Evolutionary conservation across 305 asterid species (phyloP), one percentile per base, ranked within the genome.

Genomic region (Caryopteris hybrid): DNA sequence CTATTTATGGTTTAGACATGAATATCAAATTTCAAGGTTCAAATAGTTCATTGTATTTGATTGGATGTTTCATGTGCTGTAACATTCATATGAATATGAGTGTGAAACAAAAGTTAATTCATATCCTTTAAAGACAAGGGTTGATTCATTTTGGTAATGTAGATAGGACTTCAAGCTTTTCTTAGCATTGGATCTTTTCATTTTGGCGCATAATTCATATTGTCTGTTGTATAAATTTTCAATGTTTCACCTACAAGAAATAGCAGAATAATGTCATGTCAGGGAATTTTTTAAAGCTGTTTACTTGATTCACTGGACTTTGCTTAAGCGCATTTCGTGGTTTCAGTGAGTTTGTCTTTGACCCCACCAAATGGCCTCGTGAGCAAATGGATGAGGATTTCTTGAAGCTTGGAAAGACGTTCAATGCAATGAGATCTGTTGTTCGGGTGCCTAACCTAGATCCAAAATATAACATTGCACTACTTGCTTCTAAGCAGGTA

Each of bases 401-500:
- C 74, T 68, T 39, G 67, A 84, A 78, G 77, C 78, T 91, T 50
- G 73, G 83, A 38, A 87, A 76, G 66, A 80, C 52, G 81, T 91
- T 85, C 84, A 84, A 87, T 75, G 97, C 97, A 53, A 76, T 80
- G 74, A 87, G 52, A 64, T 89, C 95, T 68, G 85, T 81, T 42
- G 95, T 89, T 72, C 88, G 93, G 61, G 94, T 87, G 67, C 96
- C 98, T 25, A 69, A 8, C 64, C 34, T 76, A 31, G 98, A 91
- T 70, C 93, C 96, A 17, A 86, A 80, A 69, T 89, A 84, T 82
- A 90, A 83, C 79, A 89, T 91, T 61, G 92, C 93, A 6, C 60
- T 93, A 64, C 78, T 93, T 78, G 94, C 88, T 77, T 93, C 99
- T 36, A 93, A 93, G 83, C 96, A 90, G 97, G 97, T 88, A 46